A percentile compares a stretch with the other conserved stretches of the same genome.
phyloP scores from a whole-genome alignment of 139 green algal genomes.

The Cymbomonas tetramitiformis region DNA sequence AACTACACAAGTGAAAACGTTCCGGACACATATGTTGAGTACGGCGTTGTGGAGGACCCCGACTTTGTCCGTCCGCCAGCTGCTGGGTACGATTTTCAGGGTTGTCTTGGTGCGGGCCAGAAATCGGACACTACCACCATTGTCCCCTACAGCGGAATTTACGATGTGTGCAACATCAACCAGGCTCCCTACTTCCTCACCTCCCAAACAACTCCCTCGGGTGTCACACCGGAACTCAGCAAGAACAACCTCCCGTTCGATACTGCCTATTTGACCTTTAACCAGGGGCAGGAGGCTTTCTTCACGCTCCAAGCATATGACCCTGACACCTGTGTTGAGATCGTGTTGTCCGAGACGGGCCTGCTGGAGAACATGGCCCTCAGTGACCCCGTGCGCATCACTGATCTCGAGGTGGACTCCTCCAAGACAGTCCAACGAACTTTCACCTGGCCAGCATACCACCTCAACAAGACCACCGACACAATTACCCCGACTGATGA shows the following conservation, averaged over 20 bases:
- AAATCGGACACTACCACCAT: background rate
- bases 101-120: background rate
- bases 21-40: background rate
- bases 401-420: too few species aligned
- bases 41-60: background rate
- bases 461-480: constrained; percentile 14
- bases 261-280: background rate
- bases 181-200: constrained; percentile 11
- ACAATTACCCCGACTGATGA: background rate
- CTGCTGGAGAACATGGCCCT: constrained; percentile 17
- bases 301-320: constrained; percentile 12
- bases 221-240: background rate
- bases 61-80: too few species aligned
- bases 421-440: constrained; percentile 1
- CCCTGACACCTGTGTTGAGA: constrained; percentile 13
- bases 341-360: constrained; percentile 10
- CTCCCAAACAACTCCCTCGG: background rate
- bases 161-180: constrained; percentile 15
- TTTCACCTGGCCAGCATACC: constrained; percentile 9
- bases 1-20: constrained; percentile 7
- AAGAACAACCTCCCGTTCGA: background rate
- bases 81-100: background rate
- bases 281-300: background rate
- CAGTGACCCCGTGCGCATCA: constrained; percentile 1
- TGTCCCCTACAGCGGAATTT: constrained; percentile 3